Conservation (phyloP, 352 stramenopile species). For the Globisporangium rhizosaccharum region DNA sequence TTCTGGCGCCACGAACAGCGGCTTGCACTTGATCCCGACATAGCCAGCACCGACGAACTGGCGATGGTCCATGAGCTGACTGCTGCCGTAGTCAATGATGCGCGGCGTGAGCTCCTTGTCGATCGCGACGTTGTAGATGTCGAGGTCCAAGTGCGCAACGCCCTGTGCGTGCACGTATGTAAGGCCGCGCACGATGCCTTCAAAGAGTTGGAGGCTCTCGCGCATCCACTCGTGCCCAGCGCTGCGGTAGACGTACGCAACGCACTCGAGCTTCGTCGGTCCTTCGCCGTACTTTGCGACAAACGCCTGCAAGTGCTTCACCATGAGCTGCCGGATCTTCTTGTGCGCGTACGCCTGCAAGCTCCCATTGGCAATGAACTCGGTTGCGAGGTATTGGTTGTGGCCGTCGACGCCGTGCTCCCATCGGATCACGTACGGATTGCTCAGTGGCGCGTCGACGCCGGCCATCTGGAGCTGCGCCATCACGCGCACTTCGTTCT, state of each 20-base stretch:
- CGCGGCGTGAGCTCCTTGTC: conserved; percentile 45
- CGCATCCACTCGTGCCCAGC: conserved; percentile 76
- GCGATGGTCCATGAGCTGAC: conserved; percentile 69
- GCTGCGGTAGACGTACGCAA: conserved; percentile 72
- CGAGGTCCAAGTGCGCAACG: conserved; percentile 75
- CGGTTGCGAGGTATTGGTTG: conserved; percentile 82
- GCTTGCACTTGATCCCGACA: conserved; percentile 83
- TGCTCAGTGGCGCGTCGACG: conserved; percentile 65
- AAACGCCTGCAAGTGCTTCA: conserved; percentile 69
- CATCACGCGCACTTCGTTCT: conserved; percentile 80
- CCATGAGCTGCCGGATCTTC: conserved; percentile 60
- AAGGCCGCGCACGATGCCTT: conserved; percentile 56
- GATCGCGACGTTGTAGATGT: conserved; percentile 85
- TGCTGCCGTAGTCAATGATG: conserved; percentile 80
- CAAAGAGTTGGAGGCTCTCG: conserved; percentile 62
- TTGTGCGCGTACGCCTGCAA: conserved; percentile 68
- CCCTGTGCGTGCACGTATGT: conserved; percentile 78
- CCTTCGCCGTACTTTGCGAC: conserved; percentile 43
- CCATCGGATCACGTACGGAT: conserved; percentile 75
- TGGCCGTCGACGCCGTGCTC: conserved; percentile 59
- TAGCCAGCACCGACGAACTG: conserved; percentile 47
- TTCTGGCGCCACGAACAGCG: conserved; percentile 70
- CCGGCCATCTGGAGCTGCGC: conserved; percentile 65
- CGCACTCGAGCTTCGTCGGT: conserved; percentile 73
- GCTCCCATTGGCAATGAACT: conserved; percentile 78